Base-by-base conservation (phyloP, 2,329 filamentous ascomycete species). In the Ascochyta lentis region DNA sequence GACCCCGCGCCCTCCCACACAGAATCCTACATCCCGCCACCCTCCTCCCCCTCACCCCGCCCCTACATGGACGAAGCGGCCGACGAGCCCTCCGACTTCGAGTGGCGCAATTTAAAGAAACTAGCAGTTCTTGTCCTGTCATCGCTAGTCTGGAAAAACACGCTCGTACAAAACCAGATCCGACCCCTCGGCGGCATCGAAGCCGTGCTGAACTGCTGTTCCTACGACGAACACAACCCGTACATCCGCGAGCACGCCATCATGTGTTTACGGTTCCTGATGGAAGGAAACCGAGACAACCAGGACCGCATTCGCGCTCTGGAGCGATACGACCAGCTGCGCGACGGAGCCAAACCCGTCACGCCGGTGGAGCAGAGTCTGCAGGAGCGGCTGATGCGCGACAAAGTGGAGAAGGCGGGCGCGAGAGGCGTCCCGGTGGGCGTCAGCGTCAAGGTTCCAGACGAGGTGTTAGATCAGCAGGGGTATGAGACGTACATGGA, bases 161-260 rank as follows among this genome's bases (percentile, higher is more conserved):
- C 89, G 1, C 84, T 86, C 8, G 93, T 97, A 0, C 94, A 98
- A 76, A 86, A 89, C 66, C 94, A 97, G 73, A 91, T 98, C 59
- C 86, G 96, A 40, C 84, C 87, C 44, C 86, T 94, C 66, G 90
- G 92, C 61, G 94, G 94, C 38, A 90, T 98, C 39, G 90, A 96
- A 64, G 88, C 91, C 0, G 83, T 98, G 19, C 84, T 97, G 15
- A 92, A 92, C 69, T 96, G 92, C 76, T 97, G 92, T 67, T 85
- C 88, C 29, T 95, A 95, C 71, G 94, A 98, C 71, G 92, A 94
- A 65, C 87, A 96, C 77, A 97, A 97, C 70, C 92, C 92, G 0
- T 97, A 94, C 71, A 93, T 96, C 60, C 91, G 94, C 68, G 94
- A 98, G 75, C 90, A 86, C 61, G 83, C 84, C 59, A 81, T 80